A percentile compares a stretch with the other conserved stretches of the same genome.
Evolutionary conservation across 2,329 filamentous ascomycete genomes (phyloP).

Genomic region (Trichophyton mentagrophytes): DNA sequence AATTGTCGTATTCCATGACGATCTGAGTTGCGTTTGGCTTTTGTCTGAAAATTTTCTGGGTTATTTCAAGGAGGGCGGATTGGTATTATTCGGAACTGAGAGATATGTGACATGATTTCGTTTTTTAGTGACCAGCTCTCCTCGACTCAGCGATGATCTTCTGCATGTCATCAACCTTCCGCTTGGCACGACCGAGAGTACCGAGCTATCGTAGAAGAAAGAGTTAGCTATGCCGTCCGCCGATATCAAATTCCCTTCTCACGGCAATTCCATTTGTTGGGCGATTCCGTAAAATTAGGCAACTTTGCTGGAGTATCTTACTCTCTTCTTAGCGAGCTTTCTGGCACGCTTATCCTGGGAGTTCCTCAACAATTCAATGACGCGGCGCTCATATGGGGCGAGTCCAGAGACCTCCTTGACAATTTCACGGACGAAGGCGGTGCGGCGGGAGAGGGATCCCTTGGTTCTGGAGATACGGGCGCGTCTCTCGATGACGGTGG

Average conservation of each 20-base stretch:
- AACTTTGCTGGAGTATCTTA: conserved; percentile 38
- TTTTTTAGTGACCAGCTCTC: conserved; percentile 54
- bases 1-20: neutral
- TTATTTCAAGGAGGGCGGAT: neutral
- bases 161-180: conserved; percentile 98
- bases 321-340: conserved; percentile 98
- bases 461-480: conserved; percentile 73
- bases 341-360: conserved; percentile 97
- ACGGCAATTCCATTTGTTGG: neutral
- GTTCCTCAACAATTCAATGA: conserved; percentile 98
- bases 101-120: conserved; percentile 2
- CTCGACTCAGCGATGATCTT: conserved; percentile 95
- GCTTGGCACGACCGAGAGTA: conserved; percentile 97
- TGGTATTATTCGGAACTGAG: conserved; percentile 1
- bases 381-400: conserved; percentile 92
- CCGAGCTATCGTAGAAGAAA: conserved; percentile 54
- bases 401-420: conserved; percentile 97
- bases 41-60: neutral
- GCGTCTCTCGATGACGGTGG: conserved; percentile 63
- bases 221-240: neutral
- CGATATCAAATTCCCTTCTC: neutral
- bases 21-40: neutral
- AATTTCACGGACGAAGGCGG: conserved; percentile 90
- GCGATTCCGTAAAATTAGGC: neutral
- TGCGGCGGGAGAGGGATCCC: conserved; percentile 93